Evolutionary conservation across 495 filamentous ascomycete genomes (phyloP), one percentile per base, ranked within the genome.

Genomic region (Hypoxylon trugodes): DNA sequence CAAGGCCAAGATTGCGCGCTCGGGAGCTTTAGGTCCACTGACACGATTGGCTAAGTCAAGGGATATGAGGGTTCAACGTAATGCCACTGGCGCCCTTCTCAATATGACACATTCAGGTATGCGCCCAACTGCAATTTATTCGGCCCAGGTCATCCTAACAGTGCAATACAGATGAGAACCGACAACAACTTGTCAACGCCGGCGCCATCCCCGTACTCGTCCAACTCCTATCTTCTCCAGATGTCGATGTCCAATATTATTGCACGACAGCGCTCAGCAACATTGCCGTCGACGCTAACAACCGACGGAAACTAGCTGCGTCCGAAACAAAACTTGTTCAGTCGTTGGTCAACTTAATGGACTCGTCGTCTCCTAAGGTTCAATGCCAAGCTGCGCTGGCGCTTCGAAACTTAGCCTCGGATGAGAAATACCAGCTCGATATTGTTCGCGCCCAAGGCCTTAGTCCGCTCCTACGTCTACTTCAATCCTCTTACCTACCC

Each of bases 101-200:
- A 98, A 98, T 74, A 98, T 98, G 95, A 98, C 95, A 61, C 95
- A 98, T 82, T 98, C 95, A 62, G 93, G 93, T 97, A 84, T 46
- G 84, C 15, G 4, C 15, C 18, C 2, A 18, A 35, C 26, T 22
- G 37, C 15, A 13, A 30, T 25, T 37, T 19, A 33, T 9, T 25
- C 1, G 30, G 18, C 13, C n/a, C 1, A 3, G 8, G 24, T 2
- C 4, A 33, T 69, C 24, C 74, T 78, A 71, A 78, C 68, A 55
- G 8, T 24, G 25, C 22, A 5, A 13, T 51, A 32, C 60, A 96
- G 95, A 97, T 76, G 95, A 98, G 72, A 98, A 98, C 73, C 87
- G 95, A 52, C 92, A 97, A 78, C 92, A 98, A 74, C 87, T 98
- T 22, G 95, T 98, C 43, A 94, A 95, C 58, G 96, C 95, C 42